Evolutionary conservation across 305 asterid species (phyloP).

Genomic region (Withania somnifera): DNA sequence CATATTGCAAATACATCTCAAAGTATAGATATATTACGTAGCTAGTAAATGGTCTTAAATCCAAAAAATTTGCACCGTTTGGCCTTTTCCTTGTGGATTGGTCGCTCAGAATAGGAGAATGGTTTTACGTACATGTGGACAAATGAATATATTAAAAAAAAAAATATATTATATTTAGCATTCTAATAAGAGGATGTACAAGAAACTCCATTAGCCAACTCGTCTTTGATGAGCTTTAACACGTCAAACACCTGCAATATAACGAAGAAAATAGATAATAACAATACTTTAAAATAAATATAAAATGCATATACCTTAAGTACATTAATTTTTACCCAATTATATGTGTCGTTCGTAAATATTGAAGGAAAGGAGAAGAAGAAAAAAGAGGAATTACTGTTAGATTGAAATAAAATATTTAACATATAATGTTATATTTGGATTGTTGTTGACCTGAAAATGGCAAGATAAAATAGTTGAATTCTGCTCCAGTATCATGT

Average conservation of each 20-base stretch:
- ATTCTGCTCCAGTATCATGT: conserved; percentile 31
- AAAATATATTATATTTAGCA: background rate
- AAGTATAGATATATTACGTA: too few species aligned
- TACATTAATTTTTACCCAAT: too few species aligned
- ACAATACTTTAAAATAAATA: too few species aligned
- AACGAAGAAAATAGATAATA: background rate
- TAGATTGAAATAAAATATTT: background rate
- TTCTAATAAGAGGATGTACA: background rate
- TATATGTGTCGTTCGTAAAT: too few species aligned
- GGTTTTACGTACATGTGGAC: background rate
- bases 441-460: conserved; percentile 31
- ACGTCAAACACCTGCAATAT: conserved; percentile 44
- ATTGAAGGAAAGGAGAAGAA: too few species aligned
- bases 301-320: too few species aligned
- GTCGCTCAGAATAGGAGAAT: background rate
- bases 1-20: too few species aligned
- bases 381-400: too few species aligned
- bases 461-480: conserved; percentile 32
- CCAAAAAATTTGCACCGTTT: background rate
- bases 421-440: background rate
- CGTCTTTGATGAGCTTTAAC: conserved; percentile 43
- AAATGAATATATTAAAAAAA: background rate
- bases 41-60: background rate
- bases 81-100: background rate
- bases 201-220: conserved; percentile 26